A percentile compares a stretch with the other conserved stretches of the same genome.
These are phyloP conservation scores for Cardiospermum halicacabum DNA, from an alignment of 345 rosid species.

Conservation along the genomic window DNA sequence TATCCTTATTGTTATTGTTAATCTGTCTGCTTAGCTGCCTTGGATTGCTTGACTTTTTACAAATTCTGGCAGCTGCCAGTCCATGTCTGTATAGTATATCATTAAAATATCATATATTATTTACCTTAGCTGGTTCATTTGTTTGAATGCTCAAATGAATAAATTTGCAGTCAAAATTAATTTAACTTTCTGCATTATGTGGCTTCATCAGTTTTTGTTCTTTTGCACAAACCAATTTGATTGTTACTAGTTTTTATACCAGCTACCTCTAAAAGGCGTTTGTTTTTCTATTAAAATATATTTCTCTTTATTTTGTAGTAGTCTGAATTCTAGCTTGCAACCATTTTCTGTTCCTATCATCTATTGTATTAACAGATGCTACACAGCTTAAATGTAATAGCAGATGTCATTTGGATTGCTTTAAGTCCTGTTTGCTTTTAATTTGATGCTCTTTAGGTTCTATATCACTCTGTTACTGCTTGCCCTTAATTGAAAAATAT, in stretches of 20 bases:
- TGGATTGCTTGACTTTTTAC: background rate
- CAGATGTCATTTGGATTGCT: background rate
- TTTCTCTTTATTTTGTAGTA: background rate
- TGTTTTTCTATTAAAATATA: background rate
- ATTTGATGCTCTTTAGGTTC: background rate
- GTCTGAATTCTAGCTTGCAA: background rate
- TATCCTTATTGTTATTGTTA: background rate
- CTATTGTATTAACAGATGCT: background rate
- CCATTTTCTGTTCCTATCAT: background rate
- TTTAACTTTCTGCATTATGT: background rate
- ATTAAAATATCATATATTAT: background rate
- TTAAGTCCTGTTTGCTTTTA: background rate
- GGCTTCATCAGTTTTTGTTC: background rate
- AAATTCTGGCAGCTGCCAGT: background rate
- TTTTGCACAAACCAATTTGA: background rate
- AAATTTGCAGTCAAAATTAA: too few species aligned
- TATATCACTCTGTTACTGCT: background rate
- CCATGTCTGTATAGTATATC: background rate
- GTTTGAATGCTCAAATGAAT: background rate
- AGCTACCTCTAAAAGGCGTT: background rate
- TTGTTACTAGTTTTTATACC: background rate
- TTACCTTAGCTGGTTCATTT: constrained; percentile 2
- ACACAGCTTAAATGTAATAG: background rate
- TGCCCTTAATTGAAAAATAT: constrained; percentile 3
- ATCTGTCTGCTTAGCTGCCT: background rate